Conservation (phyloP, 495 filamentous ascomycete species). For the Cetradonia linearis region DNA sequence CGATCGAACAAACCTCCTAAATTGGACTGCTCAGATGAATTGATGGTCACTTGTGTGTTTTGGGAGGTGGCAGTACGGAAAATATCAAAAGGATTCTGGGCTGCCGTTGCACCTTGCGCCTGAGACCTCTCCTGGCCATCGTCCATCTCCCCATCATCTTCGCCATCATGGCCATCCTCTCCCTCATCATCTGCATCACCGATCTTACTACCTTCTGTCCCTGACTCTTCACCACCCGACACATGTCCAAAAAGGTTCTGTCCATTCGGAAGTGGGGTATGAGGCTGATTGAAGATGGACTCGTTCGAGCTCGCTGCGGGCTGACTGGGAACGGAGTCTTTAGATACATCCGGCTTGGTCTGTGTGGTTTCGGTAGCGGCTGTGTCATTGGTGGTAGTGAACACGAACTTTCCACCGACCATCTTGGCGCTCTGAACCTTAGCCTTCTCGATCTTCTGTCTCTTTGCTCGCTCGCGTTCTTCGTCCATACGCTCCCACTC, state of each 20-base stretch:
- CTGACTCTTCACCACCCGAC: slow-evolving; percentile 32
- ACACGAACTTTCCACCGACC: slow-evolving; percentile 16
- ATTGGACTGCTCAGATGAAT: slow-evolving; percentile 22
- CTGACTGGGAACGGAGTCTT: slow-evolving; percentile 9
- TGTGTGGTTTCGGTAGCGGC: not conserved
- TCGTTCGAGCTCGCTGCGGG: slow-evolving; percentile 13
- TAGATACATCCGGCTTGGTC: slow-evolving; percentile 26
- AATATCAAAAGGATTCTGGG: slow-evolving; percentile 15
- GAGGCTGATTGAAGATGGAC: slow-evolving; percentile 22
- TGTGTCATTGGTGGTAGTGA: slow-evolving; percentile 21
- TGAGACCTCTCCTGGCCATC: slow-evolving; percentile 29
- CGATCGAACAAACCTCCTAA: slow-evolving; percentile 45
- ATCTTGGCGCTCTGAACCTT: not conserved
- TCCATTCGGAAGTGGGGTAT: slow-evolving; percentile 16
- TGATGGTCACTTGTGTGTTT: not conserved
- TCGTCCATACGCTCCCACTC: slow-evolving; percentile 30
- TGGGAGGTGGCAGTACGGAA: not conserved
- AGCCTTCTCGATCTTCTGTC: slow-evolving; percentile 27
- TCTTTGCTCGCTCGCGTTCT: slow-evolving; percentile 28
- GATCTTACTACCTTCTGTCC: slow-evolving; percentile 36
- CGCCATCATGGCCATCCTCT: slow-evolving; percentile 36
- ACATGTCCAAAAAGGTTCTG: slow-evolving; percentile 48
- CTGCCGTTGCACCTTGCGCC: slow-evolving; percentile 19
- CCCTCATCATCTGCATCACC: slow-evolving; percentile 26
- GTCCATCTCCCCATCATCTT: slow-evolving; percentile 26